Percentiles rank a stretch among this genome's conserved stretches.
Conservation (phyloP, 2,329 filamentous ascomycete genomes). For the Penicillium sp. region DNA sequence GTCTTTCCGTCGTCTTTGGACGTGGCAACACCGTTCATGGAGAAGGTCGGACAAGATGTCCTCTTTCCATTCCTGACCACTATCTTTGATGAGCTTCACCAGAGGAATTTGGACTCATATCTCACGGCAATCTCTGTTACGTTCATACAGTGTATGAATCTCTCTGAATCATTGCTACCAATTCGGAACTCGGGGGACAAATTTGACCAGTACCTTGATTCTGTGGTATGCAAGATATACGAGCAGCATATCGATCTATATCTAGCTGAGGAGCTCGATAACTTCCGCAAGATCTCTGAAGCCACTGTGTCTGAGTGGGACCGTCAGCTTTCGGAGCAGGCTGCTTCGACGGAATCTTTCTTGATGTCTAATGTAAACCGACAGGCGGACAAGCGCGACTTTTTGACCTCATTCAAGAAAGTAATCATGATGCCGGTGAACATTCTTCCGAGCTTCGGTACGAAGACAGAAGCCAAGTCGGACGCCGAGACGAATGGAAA, state of each 20-base stretch:
- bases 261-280: constrained; percentile 83
- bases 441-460: constrained; percentile 71
- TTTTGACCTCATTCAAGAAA: constrained; percentile 93
- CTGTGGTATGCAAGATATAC: constrained; percentile 70
- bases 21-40: constrained; percentile 75
- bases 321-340: constrained; percentile 84
- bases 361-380: constrained; percentile 95
- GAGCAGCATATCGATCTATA: constrained; percentile 94
- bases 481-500: constrained; percentile 23
- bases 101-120: constrained; percentile 71
- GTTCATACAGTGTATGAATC: constrained; percentile 79
- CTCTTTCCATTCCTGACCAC: constrained; percentile 82
- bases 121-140: constrained; percentile 82
- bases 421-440: constrained; percentile 99
- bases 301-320: constrained; percentile 82
- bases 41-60: constrained; percentile 77
- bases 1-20: constrained; percentile 72
- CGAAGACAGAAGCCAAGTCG: constrained; percentile 49
- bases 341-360: constrained; percentile 85
- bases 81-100: constrained; percentile 83
- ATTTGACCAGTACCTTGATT: constrained; percentile 63
- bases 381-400: constrained; percentile 94
- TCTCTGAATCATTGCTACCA: constrained; percentile 68
- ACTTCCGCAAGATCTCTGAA: constrained; percentile 75
- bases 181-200: constrained; percentile 59